Evolutionary conservation across 768 basidiomycete species (phyloP), one percentile per base, ranked within the genome.

Genomic region (Mycena epipterygia): DNA sequence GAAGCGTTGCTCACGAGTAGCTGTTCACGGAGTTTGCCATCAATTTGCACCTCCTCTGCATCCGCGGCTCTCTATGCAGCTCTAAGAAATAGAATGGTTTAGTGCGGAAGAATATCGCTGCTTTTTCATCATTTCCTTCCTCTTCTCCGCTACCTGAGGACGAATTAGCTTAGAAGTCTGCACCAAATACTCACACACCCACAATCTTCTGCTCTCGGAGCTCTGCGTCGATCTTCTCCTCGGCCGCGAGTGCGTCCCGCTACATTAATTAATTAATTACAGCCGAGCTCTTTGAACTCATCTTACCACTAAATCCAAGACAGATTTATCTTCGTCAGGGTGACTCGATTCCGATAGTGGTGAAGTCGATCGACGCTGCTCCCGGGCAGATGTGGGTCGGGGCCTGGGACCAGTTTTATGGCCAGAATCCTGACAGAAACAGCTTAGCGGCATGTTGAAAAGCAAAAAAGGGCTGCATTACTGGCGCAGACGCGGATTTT

Each of bases 141-240:
- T 51, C 49, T 51, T 27, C 49, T 51, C 49, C 49, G 25, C 49
- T 51, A 13, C 49, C 44, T 51, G 29, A 16, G 14, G 30, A 3
- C 8, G 17, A 29, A 30, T 51, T 30, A 30, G 49, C 11, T 21
- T 55, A 11, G 13, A 9, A 30, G 23, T 35, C 33, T 55, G 53
- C 17, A 21, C 33, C 23, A 6, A 32, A 9, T 19, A 17, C 2
- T 42, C 5, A 37, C 35, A 17, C 6, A 23, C 46, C 25, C 17
- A 48, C 46, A 4, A 25, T 23, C 46, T 23, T 16, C 46, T 48
- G 46, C 46, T 48, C 9, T 48, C 23, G 46, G 6, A 67, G 35
- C 29, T 67, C 57, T n/a, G 57, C 65, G 19, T 67, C 57, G 29
- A 67, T 6, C 23, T 51, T 39, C n/a, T 51, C 30, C 49, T 67